These are phyloP conservation scores for Datisca glomerata DNA, from an alignment of 306 rosid genomes.

Conservation along the genomic window DNA sequence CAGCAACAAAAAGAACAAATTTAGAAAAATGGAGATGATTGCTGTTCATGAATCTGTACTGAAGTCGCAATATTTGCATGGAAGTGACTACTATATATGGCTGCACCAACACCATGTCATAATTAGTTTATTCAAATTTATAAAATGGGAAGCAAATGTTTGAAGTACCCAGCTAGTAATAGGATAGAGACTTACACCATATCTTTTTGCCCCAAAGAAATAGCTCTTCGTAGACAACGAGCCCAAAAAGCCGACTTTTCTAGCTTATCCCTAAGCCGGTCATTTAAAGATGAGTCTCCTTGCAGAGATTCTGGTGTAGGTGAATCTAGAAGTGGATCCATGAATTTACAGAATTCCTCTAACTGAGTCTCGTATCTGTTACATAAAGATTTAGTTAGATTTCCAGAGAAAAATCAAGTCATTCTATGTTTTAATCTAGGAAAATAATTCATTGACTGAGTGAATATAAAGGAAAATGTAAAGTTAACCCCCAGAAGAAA, in stretches of 20 bases:
- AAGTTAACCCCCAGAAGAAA: too few relatives aligned
- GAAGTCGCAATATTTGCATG: slow-evolving; percentile 1
- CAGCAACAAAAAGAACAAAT: slow-evolving; percentile 8
- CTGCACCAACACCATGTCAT: too few relatives aligned
- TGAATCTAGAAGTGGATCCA: slow-evolving; percentile 77
- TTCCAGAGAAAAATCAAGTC: not conserved
- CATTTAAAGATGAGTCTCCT: slow-evolving; percentile 34
- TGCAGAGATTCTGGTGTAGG: slow-evolving; percentile 72
- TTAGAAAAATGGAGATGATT: slow-evolving; percentile 9
- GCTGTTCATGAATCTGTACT: slow-evolving; percentile 11
- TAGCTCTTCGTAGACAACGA: slow-evolving; percentile 38
- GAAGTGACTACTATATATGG: too few relatives aligned
- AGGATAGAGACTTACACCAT: slow-evolving; percentile 51
- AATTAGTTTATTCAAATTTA: too few relatives aligned
- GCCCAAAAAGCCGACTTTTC: slow-evolving; percentile 83
- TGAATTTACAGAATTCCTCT: slow-evolving; percentile 66
- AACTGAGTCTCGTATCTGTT: slow-evolving; percentile 73
- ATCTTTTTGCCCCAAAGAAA: slow-evolving; percentile 74
- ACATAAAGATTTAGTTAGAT: not conserved
- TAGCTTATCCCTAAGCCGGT: slow-evolving; percentile 51
- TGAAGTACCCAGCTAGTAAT: not conserved
- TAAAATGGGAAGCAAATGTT: too few relatives aligned
- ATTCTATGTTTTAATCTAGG: too few relatives aligned
- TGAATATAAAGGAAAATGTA: too few relatives aligned
- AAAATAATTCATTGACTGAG: too few relatives aligned